Evolutionary conservation across 805 yeast genomes (phyloP), one percentile per base, ranked within the genome.

Genomic region (Ogataea ganodermae): DNA sequence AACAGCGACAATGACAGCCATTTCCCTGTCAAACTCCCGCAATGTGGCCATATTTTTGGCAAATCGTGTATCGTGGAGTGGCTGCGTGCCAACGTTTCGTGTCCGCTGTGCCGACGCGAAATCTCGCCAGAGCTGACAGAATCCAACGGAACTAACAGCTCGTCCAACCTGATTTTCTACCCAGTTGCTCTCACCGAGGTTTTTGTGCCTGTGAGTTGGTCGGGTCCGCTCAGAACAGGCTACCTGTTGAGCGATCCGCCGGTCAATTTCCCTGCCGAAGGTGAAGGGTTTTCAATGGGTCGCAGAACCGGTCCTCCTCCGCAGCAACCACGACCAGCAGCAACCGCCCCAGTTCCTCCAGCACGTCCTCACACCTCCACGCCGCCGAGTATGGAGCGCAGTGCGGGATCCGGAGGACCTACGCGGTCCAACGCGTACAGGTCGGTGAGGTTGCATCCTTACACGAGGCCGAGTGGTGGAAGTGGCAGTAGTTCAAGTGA

Each of bases 31-130:
- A 69, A 78, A 52, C 70, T 91, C 69, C 92, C 96, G 0, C 69
- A 66, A 48, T 91, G 98, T 61, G 78, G 78, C 4, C 98, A 91
- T 60, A 62, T 81, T 0, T 91, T 91, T 69, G 97, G 98, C 7
- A 74, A 80, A 52, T 76, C 80, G 17, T 91, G 98, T 68, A 72
- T 89, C 17, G 76, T 72, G 40, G 86, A 84, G 53, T 91, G 98
- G 98, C 75, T 90, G 42, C 74, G 73, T 50, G 68, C 76, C 32
- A 80, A 84, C 56, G 74, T 79, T 7, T 78, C 89, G 1, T 90
- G 97, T 65, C 98, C 98, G 0, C 68, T 91, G 40, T 91, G 98
- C 61, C 79, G 97, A 46, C 70, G 72, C 13, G 72, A 76, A 12
- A 71, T 84, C 3, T 47, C 60, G 6, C 57, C 61, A 13, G 64